phyloP scores from a whole-genome alignment of 1,284 basidiomycete genomes.

The Grifola frondosa region DNA sequence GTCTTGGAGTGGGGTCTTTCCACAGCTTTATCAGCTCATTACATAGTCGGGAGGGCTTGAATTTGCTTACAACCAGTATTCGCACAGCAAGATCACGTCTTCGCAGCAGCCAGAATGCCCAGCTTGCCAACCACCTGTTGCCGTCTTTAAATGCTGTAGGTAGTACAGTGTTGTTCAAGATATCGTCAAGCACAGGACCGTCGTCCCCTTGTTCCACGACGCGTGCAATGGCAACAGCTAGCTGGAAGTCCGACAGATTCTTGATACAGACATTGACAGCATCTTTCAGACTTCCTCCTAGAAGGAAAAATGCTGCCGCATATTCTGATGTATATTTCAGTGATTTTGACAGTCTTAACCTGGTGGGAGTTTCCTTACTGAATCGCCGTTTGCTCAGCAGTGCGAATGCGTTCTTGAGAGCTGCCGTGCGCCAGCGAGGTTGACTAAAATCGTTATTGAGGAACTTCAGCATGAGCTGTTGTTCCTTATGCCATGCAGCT shows the following conservation, averaged over 20 bases:
- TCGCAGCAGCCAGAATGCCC: slow-evolving; percentile 92
- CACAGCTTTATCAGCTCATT: slow-evolving; percentile 1
- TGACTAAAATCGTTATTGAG: slow-evolving; percentile 88
- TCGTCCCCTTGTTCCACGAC: slow-evolving; percentile 81
- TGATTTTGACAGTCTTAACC: background rate
- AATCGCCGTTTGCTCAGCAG: slow-evolving; percentile 91
- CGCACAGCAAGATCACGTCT: slow-evolving; percentile 84
- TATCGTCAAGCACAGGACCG: slow-evolving; percentile 72
- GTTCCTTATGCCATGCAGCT: slow-evolving; percentile 92
- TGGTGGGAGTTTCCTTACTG: slow-evolving; percentile 48
- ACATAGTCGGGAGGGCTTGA: slow-evolving; percentile 1
- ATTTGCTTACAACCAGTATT: slow-evolving; percentile 66
- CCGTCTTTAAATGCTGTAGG: slow-evolving; percentile 84
- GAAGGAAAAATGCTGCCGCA: slow-evolving; percentile 95
- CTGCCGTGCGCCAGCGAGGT: slow-evolving; percentile 88
- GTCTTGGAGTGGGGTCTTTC: slow-evolving; percentile 75
- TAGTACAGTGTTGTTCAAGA: slow-evolving; percentile 75
- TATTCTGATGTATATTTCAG: slow-evolving; percentile 60
- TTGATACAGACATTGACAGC: slow-evolving; percentile 90
- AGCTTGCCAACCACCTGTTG: slow-evolving; percentile 94
- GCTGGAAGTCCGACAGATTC: slow-evolving; percentile 86
- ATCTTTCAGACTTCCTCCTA: slow-evolving; percentile 87
- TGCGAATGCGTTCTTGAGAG: slow-evolving; percentile 95
- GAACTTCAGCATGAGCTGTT: slow-evolving; percentile 89
- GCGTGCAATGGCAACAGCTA: slow-evolving; percentile 86